A percentile compares a stretch with the other conserved stretches of the same genome.
These are phyloP conservation scores for Endoconidiophora laricicola DNA, from an alignment of 2,329 filamentous ascomycete species.

Conservation along the genomic window DNA sequence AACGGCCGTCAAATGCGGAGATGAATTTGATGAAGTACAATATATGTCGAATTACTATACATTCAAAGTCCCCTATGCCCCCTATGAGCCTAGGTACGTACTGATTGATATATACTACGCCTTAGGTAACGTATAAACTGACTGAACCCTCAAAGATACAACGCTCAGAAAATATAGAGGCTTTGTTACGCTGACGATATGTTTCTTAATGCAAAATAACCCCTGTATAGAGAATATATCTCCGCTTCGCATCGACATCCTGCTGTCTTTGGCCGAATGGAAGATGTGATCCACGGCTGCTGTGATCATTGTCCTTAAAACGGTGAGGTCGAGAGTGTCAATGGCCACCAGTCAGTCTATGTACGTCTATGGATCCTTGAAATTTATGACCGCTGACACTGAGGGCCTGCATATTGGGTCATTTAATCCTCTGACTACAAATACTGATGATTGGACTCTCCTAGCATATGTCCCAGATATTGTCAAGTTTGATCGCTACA, in stretches of 20 bases:
- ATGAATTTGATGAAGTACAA: slow-evolving; percentile 50
- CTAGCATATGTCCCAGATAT: slow-evolving; percentile 82
- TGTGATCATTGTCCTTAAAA: slow-evolving; percentile 63
- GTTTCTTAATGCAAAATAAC: slow-evolving; percentile 76
- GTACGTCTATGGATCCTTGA: slow-evolving; percentile 57
- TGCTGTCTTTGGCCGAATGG: slow-evolving; percentile 62
- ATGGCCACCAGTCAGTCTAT: slow-evolving; percentile 50
- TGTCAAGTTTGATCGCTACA: slow-evolving; percentile 60
- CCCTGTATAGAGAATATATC: slow-evolving; percentile 55
- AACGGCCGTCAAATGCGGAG: slow-evolving; percentile 23
- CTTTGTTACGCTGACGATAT: slow-evolving; percentile 68
- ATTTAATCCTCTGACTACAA: slow-evolving; percentile 57
- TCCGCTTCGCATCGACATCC: slow-evolving; percentile 71
- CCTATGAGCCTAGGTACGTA: slow-evolving; percentile 15
- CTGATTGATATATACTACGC: no score
- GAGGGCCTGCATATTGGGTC: slow-evolving; percentile 55
- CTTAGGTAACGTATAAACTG: neutral
- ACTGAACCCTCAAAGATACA: slow-evolving; percentile 21
- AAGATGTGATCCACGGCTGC: slow-evolving; percentile 64
- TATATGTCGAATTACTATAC: slow-evolving; percentile 65
- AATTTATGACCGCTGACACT: slow-evolving; percentile 66
- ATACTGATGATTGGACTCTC: slow-evolving; percentile 68
- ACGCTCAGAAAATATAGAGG: slow-evolving; percentile 61
- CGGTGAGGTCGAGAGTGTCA: slow-evolving; percentile 54
- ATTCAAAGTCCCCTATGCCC: slow-evolving; percentile 54